phyloP scores from a whole-genome alignment of 805 yeast genomes.

The Henningerozyma blattae region DNA sequence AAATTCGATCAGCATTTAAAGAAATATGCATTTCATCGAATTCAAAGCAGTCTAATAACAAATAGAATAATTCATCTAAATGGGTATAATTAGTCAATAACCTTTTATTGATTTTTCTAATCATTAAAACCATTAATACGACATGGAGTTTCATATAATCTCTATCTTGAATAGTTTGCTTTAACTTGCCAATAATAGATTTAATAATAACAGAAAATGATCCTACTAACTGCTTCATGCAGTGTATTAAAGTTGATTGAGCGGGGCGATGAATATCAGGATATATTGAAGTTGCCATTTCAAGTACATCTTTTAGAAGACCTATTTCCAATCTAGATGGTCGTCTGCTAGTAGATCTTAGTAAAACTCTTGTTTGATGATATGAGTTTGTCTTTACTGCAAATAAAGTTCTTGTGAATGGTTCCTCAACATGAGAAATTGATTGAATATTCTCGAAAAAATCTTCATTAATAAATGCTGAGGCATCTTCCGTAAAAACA shows the following conservation, averaged over 20 bases:
- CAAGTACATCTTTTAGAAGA: constrained; percentile 52
- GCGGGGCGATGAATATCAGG: constrained; percentile 56
- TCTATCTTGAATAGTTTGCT: constrained; percentile 34
- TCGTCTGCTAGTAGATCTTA: constrained; percentile 59
- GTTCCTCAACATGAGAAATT: constrained; percentile 50
- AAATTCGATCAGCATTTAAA: constrained; percentile 39
- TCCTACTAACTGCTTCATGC: constrained; percentile 56
- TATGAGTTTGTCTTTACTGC: constrained; percentile 62
- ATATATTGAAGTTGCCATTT: constrained; percentile 55
- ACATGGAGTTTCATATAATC: constrained; percentile 51
- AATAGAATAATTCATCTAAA: constrained; percentile 33
- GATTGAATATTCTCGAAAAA: constrained; percentile 47
- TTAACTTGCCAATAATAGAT: constrained; percentile 31
- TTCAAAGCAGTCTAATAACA: constrained; percentile 41
- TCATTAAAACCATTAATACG: constrained; percentile 43
- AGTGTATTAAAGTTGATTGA: constrained; percentile 49
- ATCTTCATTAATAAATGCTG: constrained; percentile 38
- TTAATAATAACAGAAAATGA: constrained; percentile 42
- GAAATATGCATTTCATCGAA: constrained; percentile 45
- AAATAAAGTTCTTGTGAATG: constrained; percentile 62
- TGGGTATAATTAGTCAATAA: constrained; percentile 44
- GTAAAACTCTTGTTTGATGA: constrained; percentile 59
- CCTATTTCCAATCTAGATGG: constrained; percentile 51
- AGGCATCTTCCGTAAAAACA: constrained; percentile 42
- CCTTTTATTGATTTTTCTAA: constrained; percentile 46